phyloP scores from a whole-genome alignment of 2,329 filamentous ascomycete species.

The Xylariaceae sp. region DNA sequence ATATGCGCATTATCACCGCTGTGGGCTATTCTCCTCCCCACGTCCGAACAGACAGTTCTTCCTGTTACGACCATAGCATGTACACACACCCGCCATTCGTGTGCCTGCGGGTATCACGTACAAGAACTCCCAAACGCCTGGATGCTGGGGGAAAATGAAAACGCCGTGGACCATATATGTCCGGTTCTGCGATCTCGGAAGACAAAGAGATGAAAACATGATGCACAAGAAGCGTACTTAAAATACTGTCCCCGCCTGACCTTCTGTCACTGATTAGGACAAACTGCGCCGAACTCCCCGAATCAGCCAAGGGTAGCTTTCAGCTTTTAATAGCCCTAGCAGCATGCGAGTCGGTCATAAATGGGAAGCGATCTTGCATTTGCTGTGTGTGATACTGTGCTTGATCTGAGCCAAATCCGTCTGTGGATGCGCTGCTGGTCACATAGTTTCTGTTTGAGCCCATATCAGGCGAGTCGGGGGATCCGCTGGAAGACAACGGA shows the following conservation, averaged over 20 bases:
- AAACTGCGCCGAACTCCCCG: not conserved
- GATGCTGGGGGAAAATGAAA: not conserved
- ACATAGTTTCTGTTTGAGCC: slow-evolving; percentile 39
- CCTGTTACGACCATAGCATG: too few relatives aligned
- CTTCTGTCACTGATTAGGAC: too few relatives aligned
- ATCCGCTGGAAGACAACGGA: slow-evolving; percentile 21
- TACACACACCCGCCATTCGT: not conserved
- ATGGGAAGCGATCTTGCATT: slow-evolving; percentile 46
- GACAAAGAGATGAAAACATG: not conserved
- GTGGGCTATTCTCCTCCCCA: too few relatives aligned
- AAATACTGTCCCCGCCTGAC: too few relatives aligned
- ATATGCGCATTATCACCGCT: too few relatives aligned
- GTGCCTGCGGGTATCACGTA: not conserved
- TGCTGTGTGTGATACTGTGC: slow-evolving; percentile 34
- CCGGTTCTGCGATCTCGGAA: not conserved
- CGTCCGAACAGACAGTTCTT: too few relatives aligned
- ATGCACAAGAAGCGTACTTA: not conserved
- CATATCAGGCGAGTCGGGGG: slow-evolving; percentile 31
- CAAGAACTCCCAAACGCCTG: slow-evolving; percentile 4
- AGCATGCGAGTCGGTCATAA: slow-evolving; percentile 46
- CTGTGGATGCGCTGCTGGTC: slow-evolving; percentile 38
- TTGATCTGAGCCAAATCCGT: slow-evolving; percentile 18
- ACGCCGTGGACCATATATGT: not conserved
- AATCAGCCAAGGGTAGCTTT: not conserved
- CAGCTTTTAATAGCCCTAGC: slow-evolving; percentile 45